Evolutionary conservation across 352 stramenopile species (phyloP), one percentile per base, ranked within the genome.

Genomic region (Salisapilia sapeloensis): DNA sequence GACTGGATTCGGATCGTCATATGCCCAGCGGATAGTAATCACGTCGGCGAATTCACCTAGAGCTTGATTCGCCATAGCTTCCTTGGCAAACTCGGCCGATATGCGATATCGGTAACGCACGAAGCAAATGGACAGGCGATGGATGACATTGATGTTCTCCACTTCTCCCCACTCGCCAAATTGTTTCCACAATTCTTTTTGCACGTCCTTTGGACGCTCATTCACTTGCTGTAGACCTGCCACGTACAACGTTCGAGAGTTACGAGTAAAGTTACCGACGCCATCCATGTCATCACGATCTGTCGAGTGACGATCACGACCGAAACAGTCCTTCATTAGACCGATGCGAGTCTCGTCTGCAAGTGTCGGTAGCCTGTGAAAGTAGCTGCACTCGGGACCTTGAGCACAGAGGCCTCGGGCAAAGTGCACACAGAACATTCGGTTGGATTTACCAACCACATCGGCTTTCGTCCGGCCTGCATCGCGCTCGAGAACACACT

Each of bases 141-240:
- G 63, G 34, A 96, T 86, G 14, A 96, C 69, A 57, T 96, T 96
- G 35, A 96, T 66, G 41, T 77, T 85, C 49, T 96, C 87, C 6
- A 96, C 69, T 50, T 96, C 87, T 12, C 87, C 87, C 70, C 74
- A 96, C 48, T 96, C 87, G 2, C 61, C 59, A 53, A 96, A 96
- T 37, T 95, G 80, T 35, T 79, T 67, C 48, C 53, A 62, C 6
- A 96, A 44, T 4, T 50, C 56, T 9, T 72, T 48, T 18, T 93
- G 56, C 6, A 94, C 44, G 24, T 66, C 27, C 33, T 65, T 63
- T 4, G 45, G 24, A 14, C 58, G 59, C 28, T 70, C 52, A 20
- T 49, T 60, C 30, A 53, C 53, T 18, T 46, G 63, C 43, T 82
- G 74, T 6, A 96, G 39, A 2, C 75, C 71, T 14, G 82, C 86